Base-by-base conservation (phyloP, 2,329 filamentous ascomycete genomes). In the Exophiala bonariae region DNA sequence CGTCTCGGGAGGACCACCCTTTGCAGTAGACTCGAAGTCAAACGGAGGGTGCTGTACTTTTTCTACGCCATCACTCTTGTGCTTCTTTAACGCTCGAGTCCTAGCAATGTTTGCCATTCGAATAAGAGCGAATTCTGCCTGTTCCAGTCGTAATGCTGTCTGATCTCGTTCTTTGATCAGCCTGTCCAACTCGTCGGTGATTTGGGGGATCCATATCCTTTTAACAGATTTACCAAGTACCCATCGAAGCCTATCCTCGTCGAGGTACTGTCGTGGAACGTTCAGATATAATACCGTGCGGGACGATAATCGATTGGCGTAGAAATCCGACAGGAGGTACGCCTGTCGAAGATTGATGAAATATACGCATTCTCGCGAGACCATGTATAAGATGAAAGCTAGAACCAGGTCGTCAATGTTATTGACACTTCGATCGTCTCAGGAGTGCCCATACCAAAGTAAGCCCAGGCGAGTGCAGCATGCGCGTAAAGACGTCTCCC, bases 321-420 rank as follows among this genome's bases (percentile, higher is more conserved):
- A 93, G 37, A 87, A 77, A 11, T 90, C 89, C 2, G 89, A 91
- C 41, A 95, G 80, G 36, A 95, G 81, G 70, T 93, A 96, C 1
- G 91, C 91, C 69, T 97, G 92, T 46, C 90, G 86, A 18, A 96
- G 72, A 60, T 93, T 95, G 68, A 95, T 85, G 68, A 89, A 95
- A 75, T 85, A 95, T 57, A 96, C 85, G 61, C 84, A 86, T 68
- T 97, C 92, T 44, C 92, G 82, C 38, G 89, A 85, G 48, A 96
- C 81, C 59, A 89, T 85, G 67, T 89, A 93, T 62, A 97, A 83
- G 47, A 97, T 78, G 63, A 96, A 96, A 30, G 28, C 52, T 55
- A 28, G 19, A 6, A 9, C 11, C 23, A 11, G 11, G 33, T 14
- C 11, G 49, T 63, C 41, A 58, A 45, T 26, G 6, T 6, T 19